Conservation (phyloP, 2,329 filamentous ascomycete genomes). For the Curvularia sp. region DNA sequence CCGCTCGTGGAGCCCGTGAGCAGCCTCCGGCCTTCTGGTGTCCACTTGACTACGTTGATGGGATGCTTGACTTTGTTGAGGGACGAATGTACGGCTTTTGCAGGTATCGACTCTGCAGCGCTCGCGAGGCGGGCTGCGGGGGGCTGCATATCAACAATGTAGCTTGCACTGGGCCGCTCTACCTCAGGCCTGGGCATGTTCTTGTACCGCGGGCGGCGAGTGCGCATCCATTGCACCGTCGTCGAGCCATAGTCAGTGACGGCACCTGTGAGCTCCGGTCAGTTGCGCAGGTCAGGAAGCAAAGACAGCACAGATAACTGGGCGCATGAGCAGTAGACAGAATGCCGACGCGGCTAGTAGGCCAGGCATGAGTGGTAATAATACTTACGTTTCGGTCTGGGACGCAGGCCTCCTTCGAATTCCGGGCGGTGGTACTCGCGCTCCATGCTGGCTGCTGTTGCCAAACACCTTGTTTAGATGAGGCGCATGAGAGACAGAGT, state of each 20-base stretch:
- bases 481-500: constrained; percentile 11
- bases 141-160: constrained; percentile 90
- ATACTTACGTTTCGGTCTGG: constrained; percentile 48
- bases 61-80: constrained; percentile 98
- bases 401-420: constrained; percentile 44
- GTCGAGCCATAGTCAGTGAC: constrained; percentile 94
- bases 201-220: constrained; percentile 78
- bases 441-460: constrained; percentile 40
- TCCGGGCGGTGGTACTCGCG: constrained; percentile 46
- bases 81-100: constrained; percentile 97
- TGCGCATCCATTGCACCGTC: constrained; percentile 88
- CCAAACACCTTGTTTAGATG: constrained; percentile 1
- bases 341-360: not conserved
- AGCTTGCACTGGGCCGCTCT: constrained; percentile 86
- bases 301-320: not conserved
- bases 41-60: constrained; percentile 97
- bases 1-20: constrained; percentile 95
- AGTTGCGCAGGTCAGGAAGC: not conserved
- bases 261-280: constrained; percentile 65
- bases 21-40: constrained; percentile 88
- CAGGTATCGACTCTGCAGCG: constrained; percentile 85
- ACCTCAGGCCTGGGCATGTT: constrained; percentile 74
- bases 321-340: not conserved
- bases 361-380: constrained; percentile 1
- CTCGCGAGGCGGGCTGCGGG: constrained; percentile 76